Evolutionary conservation across 768 basidiomycete species (phyloP).

Genomic region (Leccinum imitatum): DNA sequence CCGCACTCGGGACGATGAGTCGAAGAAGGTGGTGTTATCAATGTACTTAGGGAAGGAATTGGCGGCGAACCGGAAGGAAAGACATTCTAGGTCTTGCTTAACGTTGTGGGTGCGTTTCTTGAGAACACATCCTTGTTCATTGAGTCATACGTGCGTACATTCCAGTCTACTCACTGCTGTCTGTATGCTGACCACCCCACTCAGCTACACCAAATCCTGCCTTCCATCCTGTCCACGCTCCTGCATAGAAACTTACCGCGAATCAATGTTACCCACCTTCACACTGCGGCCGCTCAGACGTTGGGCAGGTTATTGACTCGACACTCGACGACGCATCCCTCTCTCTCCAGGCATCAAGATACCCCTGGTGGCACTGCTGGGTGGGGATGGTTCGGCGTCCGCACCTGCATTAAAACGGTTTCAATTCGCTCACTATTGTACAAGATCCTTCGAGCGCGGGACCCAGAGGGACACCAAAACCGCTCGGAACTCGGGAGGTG

Average conservation of each 20-base stretch:
- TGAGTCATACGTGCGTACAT: conserved; percentile 87
- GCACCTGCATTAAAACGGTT: conserved; percentile 22
- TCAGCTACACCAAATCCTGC: conserved; percentile 94
- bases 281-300: conserved; percentile 79
- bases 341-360: conserved; percentile 87
- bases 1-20: too few species aligned
- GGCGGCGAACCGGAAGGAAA: too few species aligned
- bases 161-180: background rate
- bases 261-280: conserved; percentile 67
- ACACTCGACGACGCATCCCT: conserved; percentile 87
- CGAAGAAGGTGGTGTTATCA: too few species aligned
- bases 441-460: conserved; percentile 42
- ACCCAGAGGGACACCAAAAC: conserved; percentile 43
- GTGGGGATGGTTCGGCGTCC: conserved; percentile 9
- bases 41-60: too few species aligned
- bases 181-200: background rate
- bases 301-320: conserved; percentile 78
- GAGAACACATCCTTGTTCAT: conserved; percentile 77
- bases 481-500: conserved; percentile 82
- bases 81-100: too few species aligned
- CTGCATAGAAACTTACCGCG: conserved; percentile 83
- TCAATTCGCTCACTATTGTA: conserved; percentile 25
- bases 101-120: too few species aligned
- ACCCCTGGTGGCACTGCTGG: conserved; percentile 62
- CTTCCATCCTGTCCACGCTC: conserved; percentile 87